Evolutionary conservation across 345 rosid species (phyloP), one percentile per base, ranked within the genome.

Genomic region (Euphorbia peplus): DNA sequence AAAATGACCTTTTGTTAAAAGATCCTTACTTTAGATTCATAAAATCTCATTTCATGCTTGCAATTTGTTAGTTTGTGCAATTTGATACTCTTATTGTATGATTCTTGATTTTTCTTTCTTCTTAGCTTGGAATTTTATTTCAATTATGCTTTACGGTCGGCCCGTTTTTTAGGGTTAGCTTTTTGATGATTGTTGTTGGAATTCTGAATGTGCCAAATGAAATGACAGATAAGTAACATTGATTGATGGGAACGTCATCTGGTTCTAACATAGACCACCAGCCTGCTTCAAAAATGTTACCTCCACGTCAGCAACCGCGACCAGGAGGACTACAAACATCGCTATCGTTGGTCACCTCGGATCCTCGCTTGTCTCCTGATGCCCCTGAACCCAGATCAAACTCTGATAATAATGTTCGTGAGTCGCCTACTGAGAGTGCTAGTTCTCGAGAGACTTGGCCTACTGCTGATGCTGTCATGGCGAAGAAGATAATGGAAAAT

Each of bases 401-500:
- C 71, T 86, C 95, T 13, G 92, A 85, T 70, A 81, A 86, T 53
- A 79, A n/a, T n/a, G n/a, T 80, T 39, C 96, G 86, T 7, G 98
- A 92, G 75, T 95, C 98, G 9, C 99, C 99, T 42, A 88, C 98
- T 37, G 98, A 90, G 79, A 95, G 98, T 80, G 98, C 98, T 3
- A 92, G 97, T 80, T 95, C 98, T 39, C 83, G 85, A 66, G 99
- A 95, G 66, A 95, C 97, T 18, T 95, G 98, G 97, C 97, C 96
- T 37, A 75, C 91, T 79, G 83, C 88, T 3, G 88, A 88, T 70
- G 86, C 80, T 66, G 78, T 78, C 46, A 64, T 76, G 76, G 80
- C 75, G 18, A 88, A 83, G 83, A 88, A 92, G 85, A 52, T n/a
- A n/a, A n/a, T 85, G 81, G 96, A 79, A 53, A 90, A 87, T 67